Conservation (phyloP, 1,284 basidiomycete species). For the Ustilago cynodontis region DNA sequence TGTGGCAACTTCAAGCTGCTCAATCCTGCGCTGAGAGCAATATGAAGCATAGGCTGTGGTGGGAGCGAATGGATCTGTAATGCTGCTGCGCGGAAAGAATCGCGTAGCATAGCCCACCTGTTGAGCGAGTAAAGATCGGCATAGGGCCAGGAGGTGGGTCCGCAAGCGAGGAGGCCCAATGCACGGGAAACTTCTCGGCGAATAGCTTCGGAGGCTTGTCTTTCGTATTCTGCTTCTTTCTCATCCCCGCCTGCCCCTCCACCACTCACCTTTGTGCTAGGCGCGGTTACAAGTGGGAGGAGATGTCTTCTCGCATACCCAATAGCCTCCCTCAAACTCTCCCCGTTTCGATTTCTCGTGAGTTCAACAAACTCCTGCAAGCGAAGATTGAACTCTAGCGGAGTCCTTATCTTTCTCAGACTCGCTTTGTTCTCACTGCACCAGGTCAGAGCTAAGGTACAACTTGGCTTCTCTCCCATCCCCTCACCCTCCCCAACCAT, state of each 20-base stretch:
- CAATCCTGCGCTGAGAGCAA: slow-evolving; percentile 64
- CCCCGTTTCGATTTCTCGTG: slow-evolving; percentile 55
- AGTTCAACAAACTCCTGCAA: slow-evolving; percentile 97
- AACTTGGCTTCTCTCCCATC: slow-evolving; percentile 75
- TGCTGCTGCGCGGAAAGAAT: slow-evolving; percentile 50
- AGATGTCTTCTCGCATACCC: slow-evolving; percentile 86
- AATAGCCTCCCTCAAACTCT: slow-evolving; percentile 80
- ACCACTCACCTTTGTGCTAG: background rate
- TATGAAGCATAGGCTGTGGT: slow-evolving; percentile 59
- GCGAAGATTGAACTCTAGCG: slow-evolving; percentile 93
- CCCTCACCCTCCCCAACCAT: slow-evolving; percentile 9
- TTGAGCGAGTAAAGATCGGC: slow-evolving; percentile 55
- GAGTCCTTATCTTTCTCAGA: slow-evolving; percentile 83
- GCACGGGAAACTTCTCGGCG: slow-evolving; percentile 37
- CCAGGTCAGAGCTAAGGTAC: slow-evolving; percentile 90
- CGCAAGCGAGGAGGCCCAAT: slow-evolving; percentile 62
- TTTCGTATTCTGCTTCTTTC: slow-evolving; percentile 44
- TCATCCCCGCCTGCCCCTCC: background rate
- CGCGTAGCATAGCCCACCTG: slow-evolving; percentile 49
- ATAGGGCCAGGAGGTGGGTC: slow-evolving; percentile 41
- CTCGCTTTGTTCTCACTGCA: slow-evolving; percentile 95
- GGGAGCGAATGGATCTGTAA: slow-evolving; percentile 60
- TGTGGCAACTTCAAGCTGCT: slow-evolving; percentile 59
- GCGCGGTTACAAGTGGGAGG: slow-evolving; percentile 76
- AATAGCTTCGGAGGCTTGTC: slow-evolving; percentile 31